Percentiles rank a stretch among this genome's conserved stretches.
Evolutionary conservation across 768 basidiomycete species (phyloP).

Genomic region (Boletellus sp.): DNA sequence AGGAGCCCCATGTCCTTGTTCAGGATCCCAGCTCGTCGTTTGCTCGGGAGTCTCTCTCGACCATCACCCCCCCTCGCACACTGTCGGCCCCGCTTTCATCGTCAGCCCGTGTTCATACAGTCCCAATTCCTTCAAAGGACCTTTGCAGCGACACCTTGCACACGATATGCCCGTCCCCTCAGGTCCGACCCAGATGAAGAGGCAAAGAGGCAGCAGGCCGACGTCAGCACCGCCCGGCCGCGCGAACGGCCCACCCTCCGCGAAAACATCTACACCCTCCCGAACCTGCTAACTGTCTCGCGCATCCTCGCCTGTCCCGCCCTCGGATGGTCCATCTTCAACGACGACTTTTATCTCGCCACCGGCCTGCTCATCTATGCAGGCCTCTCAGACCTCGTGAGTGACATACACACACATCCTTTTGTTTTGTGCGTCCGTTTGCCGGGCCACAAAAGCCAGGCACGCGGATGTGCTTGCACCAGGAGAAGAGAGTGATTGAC

Average conservation of each 20-base stretch:
- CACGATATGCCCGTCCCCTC: constrained; percentile 9
- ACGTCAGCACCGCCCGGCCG: neutral
- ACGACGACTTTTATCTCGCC: constrained; percentile 76
- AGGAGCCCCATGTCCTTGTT: constrained; percentile 12
- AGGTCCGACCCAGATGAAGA: constrained; percentile 1
- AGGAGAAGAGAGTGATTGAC: too few species aligned
- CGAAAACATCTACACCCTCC: constrained; percentile 93
- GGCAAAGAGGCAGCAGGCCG: neutral
- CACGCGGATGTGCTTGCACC: too few species aligned
- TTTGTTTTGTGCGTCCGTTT: too few species aligned
- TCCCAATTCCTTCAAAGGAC: constrained; percentile 2
- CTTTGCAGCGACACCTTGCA: constrained; percentile 11
- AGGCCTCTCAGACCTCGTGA: constrained; percentile 87
- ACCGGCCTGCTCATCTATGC: constrained; percentile 85
- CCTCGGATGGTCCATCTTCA: constrained; percentile 85
- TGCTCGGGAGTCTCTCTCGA: constrained; percentile 9
- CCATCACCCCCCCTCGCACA: neutral
- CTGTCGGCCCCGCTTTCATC: neutral
- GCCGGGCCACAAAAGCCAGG: too few species aligned
- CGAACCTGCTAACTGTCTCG: constrained; percentile 84
- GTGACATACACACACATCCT: constrained; percentile 22
- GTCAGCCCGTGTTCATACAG: neutral
- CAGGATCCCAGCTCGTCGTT: neutral
- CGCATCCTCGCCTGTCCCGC: constrained; percentile 87
- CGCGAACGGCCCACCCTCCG: constrained; percentile 38